Evolutionary conservation across 164 flowering plant genomes (phyloP).

Genomic region (Magnolia kwangsiensis): DNA sequence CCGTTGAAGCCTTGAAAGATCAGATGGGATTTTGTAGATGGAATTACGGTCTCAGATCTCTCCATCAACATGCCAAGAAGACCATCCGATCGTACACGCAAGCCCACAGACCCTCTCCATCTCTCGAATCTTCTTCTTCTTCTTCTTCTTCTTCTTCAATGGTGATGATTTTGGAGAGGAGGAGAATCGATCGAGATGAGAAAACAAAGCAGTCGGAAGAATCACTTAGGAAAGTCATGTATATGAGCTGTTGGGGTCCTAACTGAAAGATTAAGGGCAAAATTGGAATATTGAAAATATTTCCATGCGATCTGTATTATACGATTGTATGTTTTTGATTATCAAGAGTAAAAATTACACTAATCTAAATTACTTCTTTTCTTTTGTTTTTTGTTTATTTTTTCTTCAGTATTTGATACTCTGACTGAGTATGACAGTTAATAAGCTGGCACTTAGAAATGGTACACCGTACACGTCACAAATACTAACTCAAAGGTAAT

Average conservation of each 20-base stretch:
- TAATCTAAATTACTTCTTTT: no score
- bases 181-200: neutral
- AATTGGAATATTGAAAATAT: no score
- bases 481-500: no score
- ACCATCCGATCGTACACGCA: neutral
- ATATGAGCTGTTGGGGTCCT: constrained; percentile 57
- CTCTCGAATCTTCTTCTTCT: neutral
- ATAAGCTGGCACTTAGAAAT: no score
- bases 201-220: neutral
- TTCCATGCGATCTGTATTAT: no score
- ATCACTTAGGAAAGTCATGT: constrained; percentile 29
- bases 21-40: neutral
- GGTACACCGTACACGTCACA: no score
- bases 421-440: no score
- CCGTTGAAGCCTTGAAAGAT: neutral
- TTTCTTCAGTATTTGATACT: no score
- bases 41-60: neutral
- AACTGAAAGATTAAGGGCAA: constrained; percentile 12
- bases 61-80: neutral
- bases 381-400: no score
- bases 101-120: neutral
- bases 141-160: neutral
- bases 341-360: no score
- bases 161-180: neutral
- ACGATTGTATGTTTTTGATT: no score